Conservation (phyloP, 192 early-diverging fungal genomes). For the Coemansia sp. region DNA sequence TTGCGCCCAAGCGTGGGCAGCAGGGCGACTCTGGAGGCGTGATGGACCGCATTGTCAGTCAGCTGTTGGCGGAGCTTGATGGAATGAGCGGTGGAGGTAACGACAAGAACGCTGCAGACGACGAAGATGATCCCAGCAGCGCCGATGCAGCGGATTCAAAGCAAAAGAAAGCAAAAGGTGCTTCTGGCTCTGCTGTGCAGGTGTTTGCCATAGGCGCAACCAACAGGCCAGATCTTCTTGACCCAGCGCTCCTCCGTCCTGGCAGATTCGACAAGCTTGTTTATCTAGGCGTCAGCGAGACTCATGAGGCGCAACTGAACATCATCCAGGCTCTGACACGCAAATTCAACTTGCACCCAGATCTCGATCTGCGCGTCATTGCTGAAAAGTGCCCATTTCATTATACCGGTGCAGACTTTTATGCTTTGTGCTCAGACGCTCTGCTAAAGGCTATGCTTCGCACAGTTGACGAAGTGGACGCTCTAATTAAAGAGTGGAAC, state of each 20-base stretch:
- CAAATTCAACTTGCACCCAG: conserved; percentile 90
- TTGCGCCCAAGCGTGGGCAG: conserved; percentile 96
- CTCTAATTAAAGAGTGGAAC: conserved; percentile 52
- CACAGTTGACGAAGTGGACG: conserved; percentile 73
- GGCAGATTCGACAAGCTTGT: conserved; percentile 97
- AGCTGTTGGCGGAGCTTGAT: conserved; percentile 95
- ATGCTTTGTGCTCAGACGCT: conserved; percentile 96
- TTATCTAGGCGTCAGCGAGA: conserved; percentile 93
- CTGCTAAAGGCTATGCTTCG: conserved; percentile 95
- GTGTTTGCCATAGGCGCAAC: conserved; percentile 99
- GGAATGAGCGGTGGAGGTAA: conserved; percentile 72
- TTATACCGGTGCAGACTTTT: conserved; percentile 98
- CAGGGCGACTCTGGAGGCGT: conserved; percentile 98
- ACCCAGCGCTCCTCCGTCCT: conserved; percentile 90
- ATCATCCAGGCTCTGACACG: conserved; percentile 92
- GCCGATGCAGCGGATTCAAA: conserved; percentile 38
- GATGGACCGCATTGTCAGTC: conserved; percentile 98
- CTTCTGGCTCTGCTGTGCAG: conserved; percentile 35
- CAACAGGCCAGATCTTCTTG: conserved; percentile 96
- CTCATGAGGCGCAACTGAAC: conserved; percentile 81
- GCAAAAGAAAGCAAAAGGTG: conserved; percentile 18
- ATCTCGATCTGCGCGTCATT: conserved; percentile 71
- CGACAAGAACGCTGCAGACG: neutral
- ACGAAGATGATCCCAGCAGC: conserved; percentile 31
- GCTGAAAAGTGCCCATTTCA: conserved; percentile 88